Evolutionary conservation across 768 basidiomycete genomes (phyloP).

Genomic region (Punctularia strigosozonata): DNA sequence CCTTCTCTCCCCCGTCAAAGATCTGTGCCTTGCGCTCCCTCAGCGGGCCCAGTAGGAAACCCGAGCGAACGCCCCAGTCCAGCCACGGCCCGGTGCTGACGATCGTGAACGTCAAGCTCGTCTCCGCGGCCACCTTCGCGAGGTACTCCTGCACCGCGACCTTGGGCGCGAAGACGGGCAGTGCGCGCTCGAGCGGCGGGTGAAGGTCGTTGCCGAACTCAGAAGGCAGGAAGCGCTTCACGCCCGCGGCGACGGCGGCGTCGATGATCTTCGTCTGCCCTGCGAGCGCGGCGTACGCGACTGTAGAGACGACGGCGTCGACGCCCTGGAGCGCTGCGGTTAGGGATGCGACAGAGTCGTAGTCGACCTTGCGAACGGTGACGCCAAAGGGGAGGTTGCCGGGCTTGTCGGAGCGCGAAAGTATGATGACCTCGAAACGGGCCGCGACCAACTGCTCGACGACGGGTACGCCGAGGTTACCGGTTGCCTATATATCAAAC

Average conservation of each 20-base stretch:
- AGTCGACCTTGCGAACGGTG: slow-evolving; percentile 1
- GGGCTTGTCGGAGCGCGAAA: background rate
- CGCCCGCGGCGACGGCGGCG: slow-evolving; percentile 17
- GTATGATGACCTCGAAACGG: background rate
- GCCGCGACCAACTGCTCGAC: background rate
- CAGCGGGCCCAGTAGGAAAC: no score
- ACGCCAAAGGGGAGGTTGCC: slow-evolving; percentile 1
- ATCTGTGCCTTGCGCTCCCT: no score
- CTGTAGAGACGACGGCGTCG: slow-evolving; percentile 18
- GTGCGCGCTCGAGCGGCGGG: background rate
- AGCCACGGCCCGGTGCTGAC: no score
- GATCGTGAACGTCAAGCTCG: no score
- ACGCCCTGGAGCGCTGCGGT: slow-evolving; percentile 8
- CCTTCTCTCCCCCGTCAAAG: no score
- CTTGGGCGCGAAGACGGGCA: slow-evolving; percentile 5
- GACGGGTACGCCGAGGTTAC: background rate
- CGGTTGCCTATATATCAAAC: background rate
- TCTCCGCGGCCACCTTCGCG: no score
- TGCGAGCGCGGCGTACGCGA: slow-evolving; percentile 11
- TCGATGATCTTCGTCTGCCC: slow-evolving; percentile 15
- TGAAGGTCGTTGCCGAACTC: slow-evolving; percentile 13
- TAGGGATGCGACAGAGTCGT: slow-evolving; percentile 1
- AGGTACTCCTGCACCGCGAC: slow-evolving; percentile 5
- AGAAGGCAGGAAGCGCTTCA: slow-evolving; percentile 20
- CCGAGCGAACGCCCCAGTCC: no score